A percentile compares a stretch with the other conserved stretches of the same genome.
Conservation (phyloP, 495 filamentous ascomycete genomes). For the Durotheca rogersii region DNA sequence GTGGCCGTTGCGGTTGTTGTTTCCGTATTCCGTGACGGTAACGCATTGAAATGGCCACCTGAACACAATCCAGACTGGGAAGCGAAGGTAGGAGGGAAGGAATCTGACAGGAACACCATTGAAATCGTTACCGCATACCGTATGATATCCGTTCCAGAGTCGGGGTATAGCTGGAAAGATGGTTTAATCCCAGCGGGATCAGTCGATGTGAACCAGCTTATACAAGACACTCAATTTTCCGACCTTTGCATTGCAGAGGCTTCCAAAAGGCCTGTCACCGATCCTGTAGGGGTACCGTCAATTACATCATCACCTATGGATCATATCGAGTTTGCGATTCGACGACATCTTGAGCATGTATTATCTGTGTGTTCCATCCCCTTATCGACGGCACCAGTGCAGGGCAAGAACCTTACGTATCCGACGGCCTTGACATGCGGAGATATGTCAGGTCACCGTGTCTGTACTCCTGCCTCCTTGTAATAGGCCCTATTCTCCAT, state of each 20-base stretch:
- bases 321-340: neutral
- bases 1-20: neutral
- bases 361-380: neutral
- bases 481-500: neutral
- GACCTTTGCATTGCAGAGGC: neutral
- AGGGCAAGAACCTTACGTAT: neutral
- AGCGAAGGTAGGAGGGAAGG: neutral
- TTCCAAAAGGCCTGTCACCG: neutral
- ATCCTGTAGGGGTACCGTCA: neutral
- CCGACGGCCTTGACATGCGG: neutral
- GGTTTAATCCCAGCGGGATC: neutral
- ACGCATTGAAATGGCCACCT: neutral
- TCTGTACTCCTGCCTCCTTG: neutral
- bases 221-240: neutral
- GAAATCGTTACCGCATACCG: neutral
- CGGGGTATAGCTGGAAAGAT: neutral
- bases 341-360: neutral
- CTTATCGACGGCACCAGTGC: neutral
- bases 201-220: neutral
- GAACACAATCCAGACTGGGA: neutral
- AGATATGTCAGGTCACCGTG: neutral
- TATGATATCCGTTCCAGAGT: neutral
- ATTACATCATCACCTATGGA: neutral
- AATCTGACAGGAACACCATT: neutral
- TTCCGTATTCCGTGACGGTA: neutral